Base-by-base conservation (phyloP, 805 yeast species). In the Metschnikowia gruessii region DNA sequence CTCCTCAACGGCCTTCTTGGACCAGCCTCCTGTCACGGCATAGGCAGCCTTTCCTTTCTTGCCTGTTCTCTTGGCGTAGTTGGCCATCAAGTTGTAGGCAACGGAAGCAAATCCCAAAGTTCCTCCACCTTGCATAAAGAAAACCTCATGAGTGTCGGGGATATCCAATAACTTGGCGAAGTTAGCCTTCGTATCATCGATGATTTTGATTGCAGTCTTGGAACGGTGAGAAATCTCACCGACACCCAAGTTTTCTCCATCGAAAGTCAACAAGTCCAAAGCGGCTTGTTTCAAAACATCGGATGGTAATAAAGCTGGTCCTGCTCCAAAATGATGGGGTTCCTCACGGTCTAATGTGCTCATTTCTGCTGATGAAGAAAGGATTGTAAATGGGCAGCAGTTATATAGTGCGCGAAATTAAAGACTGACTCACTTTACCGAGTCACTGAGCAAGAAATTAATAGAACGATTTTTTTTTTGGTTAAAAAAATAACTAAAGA, bases 181-280 rank as follows among this genome's bases (percentile, higher is more conserved):
- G 59, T 84, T 79, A 35, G 67, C 70, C 68, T 87, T 89, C 36
- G 98, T 82, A 53, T 79, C 79, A 52, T 89, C 83, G 52, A 94
- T 83, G 47, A 94, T 84, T 47, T 76, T 73, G 22, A 77, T 75
- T 22, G 97, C 99, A 26, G 87, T 86, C 46, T 79, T 76, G 4
- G 97, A 88, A 58, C 99, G 87, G 66, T 94, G 99, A 19, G 97
- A 90, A 57, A 94, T 87, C 68, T 94, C 99, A 55, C 97, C 98
- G 39, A 89, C 77, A 37, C 99, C 99, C 47, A 94, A 75, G 22
- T 91, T 95, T 29, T 75, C 70, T 35, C 72, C 75, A 45, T 85
- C 72, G 67, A 80, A 94, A 59, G 82, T 80, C 51, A 94, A 63
- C 53, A 94, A 73, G 63, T 94, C 98, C 28, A 65, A 63, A 1